Evolutionary conservation across 331 rosid genomes (phyloP), one percentile per base, ranked within the genome.

Genomic region (Acacia pycnantha): DNA sequence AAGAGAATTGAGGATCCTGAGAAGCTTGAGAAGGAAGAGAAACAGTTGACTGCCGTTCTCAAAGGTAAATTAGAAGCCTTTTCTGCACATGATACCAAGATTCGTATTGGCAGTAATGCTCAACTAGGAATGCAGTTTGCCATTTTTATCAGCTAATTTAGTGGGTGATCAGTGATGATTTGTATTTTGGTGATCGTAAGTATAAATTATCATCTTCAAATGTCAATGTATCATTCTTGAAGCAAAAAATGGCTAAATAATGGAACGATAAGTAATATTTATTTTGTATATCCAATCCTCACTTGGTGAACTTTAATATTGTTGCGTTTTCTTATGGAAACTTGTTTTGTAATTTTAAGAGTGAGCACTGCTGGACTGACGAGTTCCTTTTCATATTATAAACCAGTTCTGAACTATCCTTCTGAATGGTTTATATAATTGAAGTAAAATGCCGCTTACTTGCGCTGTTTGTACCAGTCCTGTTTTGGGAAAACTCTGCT

Each of bases 1-100:
- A 82, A 80, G 64, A 68, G 41, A n/a, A 74, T 27, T 43, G 89
- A 75, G 79, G 91, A 85, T 58, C 83, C 58, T 31, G 74, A 66
- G 83, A 82, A 79, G 86, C 89, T 90, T 46, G 82, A 88, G 86
- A 83, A 41, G 71, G 94, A 92, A 84, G 91, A 92, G 87, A 82
- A 87, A 67, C 93, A 80, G 70, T 97, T 95, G 66, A 87, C 84
- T 86, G 83, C 83, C 14, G 21, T 93, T 11, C 81, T 93, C 65
- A 89, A 92, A 86, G 98, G 99, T 89, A 83, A 27, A 16, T 47
- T 44, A 0, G 6, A 41, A 22, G 33, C 54, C 67, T 47, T 64
- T 26, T 44, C 22, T 47, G 21, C 51, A 2, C 35, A 8, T 77
- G 59, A 56, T 56, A 35, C 11, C 65, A 41, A 14, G 14, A 51